A percentile compares a stretch with the other conserved stretches of the same genome.
Evolutionary conservation across 768 basidiomycete species (phyloP).

Genomic region (Boletus rex-veris): DNA sequence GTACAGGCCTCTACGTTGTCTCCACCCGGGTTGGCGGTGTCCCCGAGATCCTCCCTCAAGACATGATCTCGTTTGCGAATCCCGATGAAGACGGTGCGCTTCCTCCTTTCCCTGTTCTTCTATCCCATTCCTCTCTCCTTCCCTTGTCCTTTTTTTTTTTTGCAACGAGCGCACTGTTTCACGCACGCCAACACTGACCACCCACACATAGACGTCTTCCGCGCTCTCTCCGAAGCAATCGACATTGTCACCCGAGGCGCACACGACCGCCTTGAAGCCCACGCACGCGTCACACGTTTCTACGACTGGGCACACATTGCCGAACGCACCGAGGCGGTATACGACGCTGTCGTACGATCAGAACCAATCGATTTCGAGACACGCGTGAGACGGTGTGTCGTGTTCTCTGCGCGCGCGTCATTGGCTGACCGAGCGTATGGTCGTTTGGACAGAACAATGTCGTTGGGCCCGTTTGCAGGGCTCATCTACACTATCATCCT

Average conservation of each 20-base stretch:
- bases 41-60: slow-evolving; percentile 88
- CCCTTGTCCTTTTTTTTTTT: background rate
- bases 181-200: background rate
- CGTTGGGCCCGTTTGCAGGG: slow-evolving; percentile 76
- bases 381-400: slow-evolving; percentile 65
- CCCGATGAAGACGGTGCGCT: slow-evolving; percentile 87
- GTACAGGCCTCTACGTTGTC: slow-evolving; percentile 90
- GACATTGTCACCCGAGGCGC: slow-evolving; percentile 57
- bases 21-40: slow-evolving; percentile 94
- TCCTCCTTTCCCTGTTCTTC: background rate
- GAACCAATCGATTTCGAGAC: slow-evolving; percentile 71
- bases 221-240: slow-evolving; percentile 81
- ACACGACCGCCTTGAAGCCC: slow-evolving; percentile 75
- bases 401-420: too few species aligned
- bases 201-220: slow-evolving; percentile 64
- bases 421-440: too few species aligned
- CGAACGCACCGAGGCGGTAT: slow-evolving; percentile 79
- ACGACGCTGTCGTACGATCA: slow-evolving; percentile 59
- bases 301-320: slow-evolving; percentile 87
- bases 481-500: slow-evolving; percentile 86
- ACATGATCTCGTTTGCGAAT: slow-evolving; percentile 93
- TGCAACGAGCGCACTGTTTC: background rate
- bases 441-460: slow-evolving; percentile 55
- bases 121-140: background rate
- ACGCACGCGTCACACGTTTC: slow-evolving; percentile 73